Base-by-base conservation (phyloP, 202 grass and related monocot genomes). In the Schoenoplectus triqueter region DNA sequence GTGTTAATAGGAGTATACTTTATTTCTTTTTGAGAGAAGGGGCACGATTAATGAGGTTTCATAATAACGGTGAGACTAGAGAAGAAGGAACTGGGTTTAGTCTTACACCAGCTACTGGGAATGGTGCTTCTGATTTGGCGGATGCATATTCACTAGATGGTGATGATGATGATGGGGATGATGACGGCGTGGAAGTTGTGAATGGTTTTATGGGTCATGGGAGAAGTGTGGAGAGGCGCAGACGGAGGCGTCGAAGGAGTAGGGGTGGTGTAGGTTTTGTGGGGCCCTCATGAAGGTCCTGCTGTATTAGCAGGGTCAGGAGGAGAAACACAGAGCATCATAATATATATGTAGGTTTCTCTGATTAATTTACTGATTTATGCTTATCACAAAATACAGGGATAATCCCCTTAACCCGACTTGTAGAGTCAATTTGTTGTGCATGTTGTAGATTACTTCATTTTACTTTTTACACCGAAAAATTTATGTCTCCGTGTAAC, bases 201-300 rank as follows among this genome's bases (percentile, higher is more conserved):
- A 61, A 79, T 79, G 75, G 75, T 2, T 78, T 86, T 86, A 80
- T 88, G 66, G 50, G 40, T 0, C 55, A 79, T 47, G 91, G 66
- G 11, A 80, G 84, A 81, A 83, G 70, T 60, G 48, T 69, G 21
- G 93, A 98, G 73, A 84, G 96, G 82, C 59, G 82, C 0, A 60
- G 89, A 0, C 85, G 92, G 0, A 85, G 88, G 1, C 89, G 90
- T 14, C 89, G 96, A 41, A 91, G 93, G 84, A 98, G 87, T 90
- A 89, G 86, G 42, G 79, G 84, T 92, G 66, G 89, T 88, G 39
- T 88, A 89, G 77, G 88, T 73, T 80, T 69, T 67, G 42, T 64
- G 64, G 64, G 81, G 57, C 81, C 81, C 50, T 13, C 51, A 56
- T 83, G 45, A 82, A 51, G 10, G 57, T 63, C 80, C 62, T 54